A percentile compares a stretch with the other conserved stretches of the same genome.
Conservation (phyloP, 305 asterid species). For the Fraxinus velutina region DNA sequence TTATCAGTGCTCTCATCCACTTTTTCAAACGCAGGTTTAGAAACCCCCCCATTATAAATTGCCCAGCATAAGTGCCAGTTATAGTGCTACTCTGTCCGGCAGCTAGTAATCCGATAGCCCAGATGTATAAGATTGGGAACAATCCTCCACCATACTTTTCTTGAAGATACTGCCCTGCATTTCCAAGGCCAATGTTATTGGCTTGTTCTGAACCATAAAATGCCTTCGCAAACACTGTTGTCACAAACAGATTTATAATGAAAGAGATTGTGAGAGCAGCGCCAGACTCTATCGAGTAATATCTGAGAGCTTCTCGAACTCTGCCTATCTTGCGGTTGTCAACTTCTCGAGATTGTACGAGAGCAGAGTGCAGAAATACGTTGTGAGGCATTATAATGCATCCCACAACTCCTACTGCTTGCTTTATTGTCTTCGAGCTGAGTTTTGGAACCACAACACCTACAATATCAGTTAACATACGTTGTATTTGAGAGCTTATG, state of each 20-base stretch:
- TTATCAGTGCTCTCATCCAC: slow-evolving; percentile 83
- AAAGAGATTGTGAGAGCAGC: slow-evolving; percentile 68
- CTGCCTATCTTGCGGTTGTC: slow-evolving; percentile 62
- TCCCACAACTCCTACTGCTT: slow-evolving; percentile 91
- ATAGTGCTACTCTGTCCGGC: slow-evolving; percentile 95
- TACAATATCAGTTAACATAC: slow-evolving; percentile 21
- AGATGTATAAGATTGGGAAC: slow-evolving; percentile 73
- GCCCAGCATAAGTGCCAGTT: slow-evolving; percentile 90
- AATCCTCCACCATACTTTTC: slow-evolving; percentile 81
- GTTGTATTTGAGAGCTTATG: background rate
- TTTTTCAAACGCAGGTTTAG: slow-evolving; percentile 64
- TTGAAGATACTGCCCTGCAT: slow-evolving; percentile 78
- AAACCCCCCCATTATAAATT: slow-evolving; percentile 89
- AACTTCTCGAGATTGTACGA: slow-evolving; percentile 78
- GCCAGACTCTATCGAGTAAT: slow-evolving; percentile 79
- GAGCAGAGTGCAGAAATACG: slow-evolving; percentile 84
- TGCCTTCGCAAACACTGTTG: slow-evolving; percentile 78
- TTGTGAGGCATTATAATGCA: slow-evolving; percentile 93
- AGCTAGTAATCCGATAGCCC: slow-evolving; percentile 86
- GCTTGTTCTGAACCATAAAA: slow-evolving; percentile 74
- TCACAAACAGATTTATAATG: slow-evolving; percentile 72
- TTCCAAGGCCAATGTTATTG: slow-evolving; percentile 67
- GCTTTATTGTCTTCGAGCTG: slow-evolving; percentile 68
- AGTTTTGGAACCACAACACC: slow-evolving; percentile 81
- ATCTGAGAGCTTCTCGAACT: slow-evolving; percentile 69